Evolutionary conservation across 176 grass and related monocot genomes (phyloP).

Genomic region (Zea luxurians): DNA sequence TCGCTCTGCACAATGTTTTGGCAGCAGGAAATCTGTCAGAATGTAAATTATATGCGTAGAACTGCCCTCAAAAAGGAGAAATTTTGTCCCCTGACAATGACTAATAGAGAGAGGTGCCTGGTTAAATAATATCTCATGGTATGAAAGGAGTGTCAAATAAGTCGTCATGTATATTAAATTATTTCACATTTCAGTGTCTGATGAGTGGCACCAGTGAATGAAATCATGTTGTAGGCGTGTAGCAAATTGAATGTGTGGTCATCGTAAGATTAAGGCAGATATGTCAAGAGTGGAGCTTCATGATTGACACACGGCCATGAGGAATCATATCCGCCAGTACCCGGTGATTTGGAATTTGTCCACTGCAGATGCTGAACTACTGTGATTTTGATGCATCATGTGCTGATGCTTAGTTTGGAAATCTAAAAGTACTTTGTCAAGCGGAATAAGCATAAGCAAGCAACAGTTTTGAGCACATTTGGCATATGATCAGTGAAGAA

Average conservation of each 20-base stretch:
- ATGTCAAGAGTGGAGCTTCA: background rate
- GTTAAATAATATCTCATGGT: background rate
- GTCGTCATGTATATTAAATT: background rate
- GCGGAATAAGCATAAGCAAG: constrained; percentile 22
- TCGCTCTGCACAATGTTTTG: constrained; percentile 54
- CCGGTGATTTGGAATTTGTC: background rate
- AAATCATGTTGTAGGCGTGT: background rate
- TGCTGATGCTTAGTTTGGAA: constrained; percentile 20
- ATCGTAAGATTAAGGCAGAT: background rate
- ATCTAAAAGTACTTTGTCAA: background rate
- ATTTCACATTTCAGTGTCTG: background rate
- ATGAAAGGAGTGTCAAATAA: background rate
- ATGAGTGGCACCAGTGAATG: background rate
- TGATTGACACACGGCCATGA: background rate
- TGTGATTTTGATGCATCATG: background rate
- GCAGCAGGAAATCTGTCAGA: constrained; percentile 44
- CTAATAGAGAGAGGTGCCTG: background rate
- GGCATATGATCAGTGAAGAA: background rate
- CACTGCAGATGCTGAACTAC: background rate
- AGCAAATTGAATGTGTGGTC: background rate
- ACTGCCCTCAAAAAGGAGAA: background rate
- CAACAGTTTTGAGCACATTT: background rate
- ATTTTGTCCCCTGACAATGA: background rate
- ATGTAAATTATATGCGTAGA: background rate
- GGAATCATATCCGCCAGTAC: background rate